A percentile compares a stretch with the other conserved stretches of the same genome.
phyloP scores from a whole-genome alignment of 176 grass and related monocot species.

The Ensete glaucum region DNA sequence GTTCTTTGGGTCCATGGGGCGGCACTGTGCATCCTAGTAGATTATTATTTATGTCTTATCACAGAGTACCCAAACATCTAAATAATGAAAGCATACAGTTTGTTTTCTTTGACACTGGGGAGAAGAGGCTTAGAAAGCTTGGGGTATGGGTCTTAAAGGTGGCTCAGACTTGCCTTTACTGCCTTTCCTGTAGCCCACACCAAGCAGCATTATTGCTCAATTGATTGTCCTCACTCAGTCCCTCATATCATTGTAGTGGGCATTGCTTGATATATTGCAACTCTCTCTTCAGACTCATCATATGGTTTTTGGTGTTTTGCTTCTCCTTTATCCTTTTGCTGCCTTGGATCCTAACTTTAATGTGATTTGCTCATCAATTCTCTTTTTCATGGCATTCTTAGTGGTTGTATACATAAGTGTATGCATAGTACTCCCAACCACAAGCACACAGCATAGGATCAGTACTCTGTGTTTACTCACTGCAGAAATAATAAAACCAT shows the following conservation, averaged over 20 bases:
- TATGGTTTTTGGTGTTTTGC: neutral
- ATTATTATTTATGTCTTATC: conserved; percentile 1
- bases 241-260: neutral
- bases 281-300: neutral
- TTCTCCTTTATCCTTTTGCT: neutral
- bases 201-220: neutral
- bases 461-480: too few relatives aligned
- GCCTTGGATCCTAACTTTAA: neutral
- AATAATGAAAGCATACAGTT: conserved; percentile 9
- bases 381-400: neutral
- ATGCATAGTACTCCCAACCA: too few relatives aligned
- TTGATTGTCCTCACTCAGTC: neutral
- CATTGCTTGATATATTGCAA: neutral
- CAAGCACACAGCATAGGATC: too few relatives aligned
- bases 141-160: neutral
- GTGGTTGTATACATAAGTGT: too few relatives aligned
- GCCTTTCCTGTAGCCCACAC: conserved; percentile 3
- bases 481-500: too few relatives aligned
- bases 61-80: conserved; percentile 1
- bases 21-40: neutral
- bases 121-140: conserved; percentile 5
- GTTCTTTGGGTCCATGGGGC: neutral
- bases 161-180: neutral
- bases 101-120: neutral
- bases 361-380: neutral